phyloP scores from a whole-genome alignment of 306 rosid species.

The Fragaria iinumae region DNA sequence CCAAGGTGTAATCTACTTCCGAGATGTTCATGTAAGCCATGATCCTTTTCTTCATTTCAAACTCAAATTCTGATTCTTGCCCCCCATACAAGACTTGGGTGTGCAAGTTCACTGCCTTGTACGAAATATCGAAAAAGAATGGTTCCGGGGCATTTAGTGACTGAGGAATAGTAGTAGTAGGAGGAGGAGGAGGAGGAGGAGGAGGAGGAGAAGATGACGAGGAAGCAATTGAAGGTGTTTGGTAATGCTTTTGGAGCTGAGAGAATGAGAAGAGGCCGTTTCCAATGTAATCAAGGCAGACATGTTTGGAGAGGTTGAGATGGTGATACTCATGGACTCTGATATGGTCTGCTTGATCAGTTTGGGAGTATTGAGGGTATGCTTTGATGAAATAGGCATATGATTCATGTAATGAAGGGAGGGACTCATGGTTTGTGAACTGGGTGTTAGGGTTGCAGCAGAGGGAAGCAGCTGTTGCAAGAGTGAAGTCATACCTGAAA shows the following conservation, averaged over 20 bases:
- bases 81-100: constrained; percentile 50
- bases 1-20: constrained; percentile 59
- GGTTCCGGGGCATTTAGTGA: constrained; percentile 29
- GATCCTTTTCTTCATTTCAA: constrained; percentile 47
- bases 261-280: constrained; percentile 73
- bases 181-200: constrained; percentile 7
- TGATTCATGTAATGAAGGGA: constrained; percentile 59
- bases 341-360: constrained; percentile 48
- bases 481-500: constrained; percentile 32
- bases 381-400: constrained; percentile 49
- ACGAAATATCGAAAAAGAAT: constrained; percentile 47
- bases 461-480: constrained; percentile 52
- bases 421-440: constrained; percentile 78
- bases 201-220: constrained; percentile 39
- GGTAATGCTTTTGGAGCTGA: constrained; percentile 32
- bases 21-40: constrained; percentile 79
- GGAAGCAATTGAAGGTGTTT: constrained; percentile 25
- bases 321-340: constrained; percentile 64
- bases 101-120: constrained; percentile 58
- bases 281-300: constrained; percentile 75
- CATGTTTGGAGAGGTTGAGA: constrained; percentile 53
- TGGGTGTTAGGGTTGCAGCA: constrained; percentile 35
- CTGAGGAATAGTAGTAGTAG: constrained; percentile 17
- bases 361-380: constrained; percentile 42
- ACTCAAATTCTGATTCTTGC: constrained; percentile 60